Conservation (phyloP, 2,329 filamentous ascomycete species). For the Botrytis byssoidea region DNA sequence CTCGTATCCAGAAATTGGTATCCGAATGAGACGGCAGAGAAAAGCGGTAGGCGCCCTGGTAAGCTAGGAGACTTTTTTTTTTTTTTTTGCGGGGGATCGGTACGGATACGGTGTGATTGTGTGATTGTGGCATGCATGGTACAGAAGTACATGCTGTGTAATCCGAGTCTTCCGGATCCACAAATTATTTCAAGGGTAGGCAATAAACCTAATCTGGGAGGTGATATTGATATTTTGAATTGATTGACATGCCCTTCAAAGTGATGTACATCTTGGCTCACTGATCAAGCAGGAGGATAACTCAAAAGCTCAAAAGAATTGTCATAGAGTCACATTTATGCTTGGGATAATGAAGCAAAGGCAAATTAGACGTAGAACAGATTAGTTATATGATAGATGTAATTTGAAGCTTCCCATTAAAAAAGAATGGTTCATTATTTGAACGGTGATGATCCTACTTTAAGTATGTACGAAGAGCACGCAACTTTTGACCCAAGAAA, state of each 20-base stretch:
- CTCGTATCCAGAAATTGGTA: neutral
- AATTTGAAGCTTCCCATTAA: neutral
- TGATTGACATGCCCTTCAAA: neutral
- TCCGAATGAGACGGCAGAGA: neutral
- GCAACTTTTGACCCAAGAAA: neutral
- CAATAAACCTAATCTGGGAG: neutral
- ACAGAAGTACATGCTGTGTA: neutral
- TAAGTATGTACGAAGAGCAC: constrained; percentile 4
- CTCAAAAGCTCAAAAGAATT: neutral
- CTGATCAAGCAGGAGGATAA: neutral
- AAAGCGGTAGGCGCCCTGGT: neutral
- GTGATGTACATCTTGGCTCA: neutral
- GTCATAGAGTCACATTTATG: neutral
- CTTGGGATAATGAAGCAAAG: neutral
- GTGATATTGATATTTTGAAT: neutral
- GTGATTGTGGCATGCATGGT: constrained; percentile 1
- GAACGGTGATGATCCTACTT: constrained; percentile 9
- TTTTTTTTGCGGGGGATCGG: constrained; percentile 1
- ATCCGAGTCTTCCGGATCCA: neutral
- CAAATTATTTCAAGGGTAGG: neutral
- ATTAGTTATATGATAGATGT: neutral
- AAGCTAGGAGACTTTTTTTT: neutral
- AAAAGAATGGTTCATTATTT: neutral
- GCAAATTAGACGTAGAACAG: neutral
- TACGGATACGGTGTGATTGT: neutral